Evolutionary conservation across 148 eudicot species (phyloP), one percentile per base, ranked within the genome.

Genomic region (Amaranthus hypochondriacus): DNA sequence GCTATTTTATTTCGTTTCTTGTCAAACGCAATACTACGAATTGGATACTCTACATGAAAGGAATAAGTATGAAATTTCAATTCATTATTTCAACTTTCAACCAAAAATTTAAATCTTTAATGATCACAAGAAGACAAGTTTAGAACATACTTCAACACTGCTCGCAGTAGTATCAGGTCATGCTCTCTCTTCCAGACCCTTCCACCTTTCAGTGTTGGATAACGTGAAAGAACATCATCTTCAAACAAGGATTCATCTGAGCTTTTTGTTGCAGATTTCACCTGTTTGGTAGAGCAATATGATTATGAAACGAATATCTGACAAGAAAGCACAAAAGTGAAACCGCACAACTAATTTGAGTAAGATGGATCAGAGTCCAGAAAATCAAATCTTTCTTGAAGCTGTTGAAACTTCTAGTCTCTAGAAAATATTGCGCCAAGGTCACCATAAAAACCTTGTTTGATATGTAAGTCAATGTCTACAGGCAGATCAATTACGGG

Each of bases 131-230:
- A 9, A 42, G 9, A n/a, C 47, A 61, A 55, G 60, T 59, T 49
- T 15, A 66, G 72, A 79, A 79, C 86, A 54, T 95, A 95, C 99
- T 87, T 95, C 59, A 88, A 70, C 54, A 92, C 90, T 42, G 97
- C 99, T 6, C 86, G 89, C 46, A 95, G 83, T 21, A 95, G 86
- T 71, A 80, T 55, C 54, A 79, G 77, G 73, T 95, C 99, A 81
- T 95, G 97, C 72, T 86, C 86, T 64, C 81, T 86, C 84, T 85
- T 92, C 99, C 99, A 95, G 64, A 85, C 46, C 78, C 87, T 88
- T 82, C 92, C 97, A 73, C 83, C 83, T 76, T 82, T 92, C 70
- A 92, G 78, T 64, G 88, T 83, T 52, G 97, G 99, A 75, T 86
- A 89, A 63, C 88, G 88, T 21, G 73, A 77, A 50, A 89, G 60